A percentile compares a stretch with the other conserved stretches of the same genome.
These are phyloP conservation scores for Dioscorea alata DNA, from an alignment of 106 monocot species.

Conservation along the genomic window DNA sequence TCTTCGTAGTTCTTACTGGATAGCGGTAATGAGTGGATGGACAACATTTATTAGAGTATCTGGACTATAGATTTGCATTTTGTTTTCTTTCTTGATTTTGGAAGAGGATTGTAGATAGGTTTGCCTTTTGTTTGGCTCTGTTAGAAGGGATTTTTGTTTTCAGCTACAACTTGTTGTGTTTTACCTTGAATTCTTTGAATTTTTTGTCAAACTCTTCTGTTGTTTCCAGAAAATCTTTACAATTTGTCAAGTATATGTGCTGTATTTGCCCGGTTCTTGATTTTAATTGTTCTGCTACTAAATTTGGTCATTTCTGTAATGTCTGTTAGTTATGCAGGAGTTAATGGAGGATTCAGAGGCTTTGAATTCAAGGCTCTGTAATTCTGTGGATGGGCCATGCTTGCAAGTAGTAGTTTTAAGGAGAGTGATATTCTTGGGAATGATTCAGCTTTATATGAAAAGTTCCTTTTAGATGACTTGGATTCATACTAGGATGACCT, in stretches of 20 bases:
- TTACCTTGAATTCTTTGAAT: not conserved
- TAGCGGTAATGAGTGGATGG: too few relatives aligned
- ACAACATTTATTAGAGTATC: too few relatives aligned
- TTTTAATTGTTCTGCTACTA: not conserved
- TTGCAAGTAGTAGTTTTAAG: slow-evolving; percentile 23
- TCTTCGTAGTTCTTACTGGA: too few relatives aligned
- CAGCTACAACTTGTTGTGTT: too few relatives aligned
- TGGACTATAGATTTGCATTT: too few relatives aligned
- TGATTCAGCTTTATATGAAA: slow-evolving; percentile 55
- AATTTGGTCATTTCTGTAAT: not conserved
- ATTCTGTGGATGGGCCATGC: slow-evolving; percentile 2
- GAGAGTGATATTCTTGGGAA: slow-evolving; percentile 21
- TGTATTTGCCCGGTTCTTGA: not conserved
- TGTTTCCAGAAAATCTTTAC: too few relatives aligned
- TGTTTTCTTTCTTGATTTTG: too few relatives aligned
- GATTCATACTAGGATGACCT: slow-evolving; percentile 81
- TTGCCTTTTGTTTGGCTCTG: too few relatives aligned
- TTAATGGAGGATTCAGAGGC: slow-evolving; percentile 4
- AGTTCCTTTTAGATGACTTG: slow-evolving; percentile 58
- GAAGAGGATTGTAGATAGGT: too few relatives aligned
- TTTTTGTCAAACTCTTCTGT: not conserved
- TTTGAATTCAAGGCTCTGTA: slow-evolving; percentile 8
- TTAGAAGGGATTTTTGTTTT: too few relatives aligned
- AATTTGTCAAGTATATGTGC: not conserved
- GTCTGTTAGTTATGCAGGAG: slow-evolving; percentile 3